Evolutionary conservation across 2,329 filamentous ascomycete species (phyloP).

Genomic region (Zymoseptoria brevis): DNA sequence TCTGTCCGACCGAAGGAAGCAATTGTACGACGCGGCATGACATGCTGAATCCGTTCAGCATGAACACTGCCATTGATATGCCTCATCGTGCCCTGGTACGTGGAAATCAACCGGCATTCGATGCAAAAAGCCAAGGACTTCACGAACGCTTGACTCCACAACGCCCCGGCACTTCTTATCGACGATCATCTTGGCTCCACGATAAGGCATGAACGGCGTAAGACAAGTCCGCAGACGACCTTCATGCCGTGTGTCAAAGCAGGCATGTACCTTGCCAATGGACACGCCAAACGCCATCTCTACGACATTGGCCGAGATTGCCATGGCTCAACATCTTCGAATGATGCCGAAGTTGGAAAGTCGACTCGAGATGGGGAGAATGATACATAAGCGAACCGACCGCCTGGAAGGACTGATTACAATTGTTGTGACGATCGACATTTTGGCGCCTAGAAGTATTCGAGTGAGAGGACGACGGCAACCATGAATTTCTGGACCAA

Average conservation of each 20-base stretch:
- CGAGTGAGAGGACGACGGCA: background rate
- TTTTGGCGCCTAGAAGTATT: background rate
- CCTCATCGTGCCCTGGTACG: too few species aligned
- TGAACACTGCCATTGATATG: background rate
- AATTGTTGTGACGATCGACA: background rate
- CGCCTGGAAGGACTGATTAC: too few species aligned
- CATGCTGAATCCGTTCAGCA: background rate
- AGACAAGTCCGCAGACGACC: background rate
- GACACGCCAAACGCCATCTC: background rate
- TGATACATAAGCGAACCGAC: background rate
- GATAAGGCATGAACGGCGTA: background rate
- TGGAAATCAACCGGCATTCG: background rate
- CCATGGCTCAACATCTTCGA: background rate
- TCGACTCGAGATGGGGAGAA: background rate
- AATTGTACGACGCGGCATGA: background rate
- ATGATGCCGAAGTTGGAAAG: background rate
- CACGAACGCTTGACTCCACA: background rate
- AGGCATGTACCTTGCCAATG: background rate
- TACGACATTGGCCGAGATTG: background rate
- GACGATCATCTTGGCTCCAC: background rate
- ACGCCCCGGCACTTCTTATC: background rate
- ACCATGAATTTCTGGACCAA: background rate
- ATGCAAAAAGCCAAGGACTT: background rate
- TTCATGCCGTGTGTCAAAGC: background rate
- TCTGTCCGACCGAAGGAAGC: background rate